These are phyloP conservation scores for Cladosporium sp. DNA, from an alignment of 2,329 filamentous ascomycete genomes.

Conservation along the genomic window DNA sequence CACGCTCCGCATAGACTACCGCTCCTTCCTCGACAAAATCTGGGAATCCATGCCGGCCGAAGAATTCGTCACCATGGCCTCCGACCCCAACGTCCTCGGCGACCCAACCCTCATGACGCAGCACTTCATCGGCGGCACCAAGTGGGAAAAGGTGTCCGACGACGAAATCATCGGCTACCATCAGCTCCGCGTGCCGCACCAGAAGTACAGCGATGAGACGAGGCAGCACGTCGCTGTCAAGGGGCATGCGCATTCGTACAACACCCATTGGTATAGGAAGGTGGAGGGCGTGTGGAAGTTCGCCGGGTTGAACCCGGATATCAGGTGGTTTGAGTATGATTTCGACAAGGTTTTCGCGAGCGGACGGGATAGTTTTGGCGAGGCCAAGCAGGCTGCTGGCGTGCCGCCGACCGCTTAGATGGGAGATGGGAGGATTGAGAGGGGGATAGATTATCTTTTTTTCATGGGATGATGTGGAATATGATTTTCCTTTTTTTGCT, in stretches of 20 bases:
- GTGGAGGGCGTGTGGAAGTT: conserved; percentile 57
- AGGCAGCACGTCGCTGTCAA: conserved; percentile 46
- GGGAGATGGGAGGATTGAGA: neutral
- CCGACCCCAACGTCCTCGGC: conserved; percentile 49
- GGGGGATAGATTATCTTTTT: neutral
- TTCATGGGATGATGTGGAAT: too few relatives aligned
- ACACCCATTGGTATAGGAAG: conserved; percentile 53
- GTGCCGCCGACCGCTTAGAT: neutral
- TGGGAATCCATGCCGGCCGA: conserved; percentile 54
- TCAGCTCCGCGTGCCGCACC: conserved; percentile 55
- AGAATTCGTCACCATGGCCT: conserved; percentile 51
- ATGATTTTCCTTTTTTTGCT: too few relatives aligned
- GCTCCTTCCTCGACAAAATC: conserved; percentile 49
- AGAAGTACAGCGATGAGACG: conserved; percentile 49
- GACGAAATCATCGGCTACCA: conserved; percentile 50
- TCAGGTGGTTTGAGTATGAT: conserved; percentile 53
- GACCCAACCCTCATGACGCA: conserved; percentile 52
- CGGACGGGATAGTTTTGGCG: conserved; percentile 34
- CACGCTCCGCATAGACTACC: conserved; percentile 64
- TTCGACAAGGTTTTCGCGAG: conserved; percentile 52
- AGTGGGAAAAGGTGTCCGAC: conserved; percentile 48
- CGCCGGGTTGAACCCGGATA: conserved; percentile 50
- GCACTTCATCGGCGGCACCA: conserved; percentile 52
- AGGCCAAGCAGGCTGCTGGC: conserved; percentile 12
- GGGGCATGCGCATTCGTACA: conserved; percentile 53